phyloP scores from a whole-genome alignment of 306 rosid genomes.

The Ochetophila trinervis region DNA sequence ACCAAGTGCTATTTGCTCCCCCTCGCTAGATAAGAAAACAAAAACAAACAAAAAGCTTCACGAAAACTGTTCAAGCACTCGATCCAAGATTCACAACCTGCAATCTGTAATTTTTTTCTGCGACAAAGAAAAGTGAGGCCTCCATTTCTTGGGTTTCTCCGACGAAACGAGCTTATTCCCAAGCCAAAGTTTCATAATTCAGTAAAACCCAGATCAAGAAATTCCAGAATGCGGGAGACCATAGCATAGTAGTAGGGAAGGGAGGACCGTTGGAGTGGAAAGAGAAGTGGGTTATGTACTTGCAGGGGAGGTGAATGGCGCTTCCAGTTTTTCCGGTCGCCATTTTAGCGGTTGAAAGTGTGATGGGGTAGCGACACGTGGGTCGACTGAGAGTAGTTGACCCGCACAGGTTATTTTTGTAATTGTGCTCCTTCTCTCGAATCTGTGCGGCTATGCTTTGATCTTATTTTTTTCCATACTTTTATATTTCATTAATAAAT shows the following conservation, averaged over 20 bases:
- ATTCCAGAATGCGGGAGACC: slow-evolving; percentile 6
- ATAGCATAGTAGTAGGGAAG: slow-evolving; percentile 26
- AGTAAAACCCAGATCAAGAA: slow-evolving; percentile 24
- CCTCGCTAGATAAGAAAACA: slow-evolving; percentile 23
- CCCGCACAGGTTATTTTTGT: neutral
- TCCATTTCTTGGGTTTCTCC: neutral
- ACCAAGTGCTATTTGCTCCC: slow-evolving; percentile 10
- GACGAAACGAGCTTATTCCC: slow-evolving; percentile 22
- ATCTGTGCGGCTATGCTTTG: slow-evolving; percentile 11
- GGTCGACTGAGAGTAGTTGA: slow-evolving; percentile 19
- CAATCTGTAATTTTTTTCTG: slow-evolving; percentile 1
- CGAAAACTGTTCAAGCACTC: slow-evolving; percentile 19
- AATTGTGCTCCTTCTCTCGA: slow-evolving; percentile 1
- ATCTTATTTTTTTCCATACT: neutral
- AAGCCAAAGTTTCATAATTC: slow-evolving; percentile 8
- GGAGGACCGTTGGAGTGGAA: slow-evolving; percentile 39
- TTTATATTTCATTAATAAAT: too few species aligned
- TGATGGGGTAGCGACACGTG: slow-evolving; percentile 43
- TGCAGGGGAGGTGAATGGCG: slow-evolving; percentile 27
- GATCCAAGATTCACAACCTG: slow-evolving; percentile 35
- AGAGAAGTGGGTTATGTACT: slow-evolving; percentile 20
- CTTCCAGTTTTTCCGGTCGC: slow-evolving; percentile 52
- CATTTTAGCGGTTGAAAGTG: slow-evolving; percentile 39
- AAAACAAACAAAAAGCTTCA: slow-evolving; percentile 29
- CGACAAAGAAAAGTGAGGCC: slow-evolving; percentile 12